Base-by-base conservation (phyloP, 2,329 filamentous ascomycete genomes). In the Dactylonectria macrodidyma region DNA sequence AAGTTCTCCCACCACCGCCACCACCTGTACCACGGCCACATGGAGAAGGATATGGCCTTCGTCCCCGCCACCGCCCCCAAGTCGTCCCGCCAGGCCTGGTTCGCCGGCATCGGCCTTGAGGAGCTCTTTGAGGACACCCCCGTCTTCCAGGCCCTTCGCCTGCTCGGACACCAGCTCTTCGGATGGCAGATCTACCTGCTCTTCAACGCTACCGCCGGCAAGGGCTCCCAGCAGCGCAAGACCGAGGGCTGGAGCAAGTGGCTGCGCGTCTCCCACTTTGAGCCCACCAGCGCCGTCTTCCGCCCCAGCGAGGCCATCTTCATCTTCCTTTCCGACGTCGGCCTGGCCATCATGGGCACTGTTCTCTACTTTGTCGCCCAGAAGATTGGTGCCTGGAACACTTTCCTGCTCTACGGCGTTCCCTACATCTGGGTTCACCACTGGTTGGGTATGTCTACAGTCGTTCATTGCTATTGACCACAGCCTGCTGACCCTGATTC, bases 381-480 rank as follows among this genome's bases (percentile, higher is more conserved):
- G 73, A 78, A 84, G 33, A 82, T 91, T n/a, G 90, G 89, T 44
- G 83, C 81, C 70, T 85, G 84, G 74, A 91, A 86, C 50, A 84
- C 90, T 16, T 81, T 87, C 62, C 81, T 90, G 52, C 81, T 91
- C 16, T 93, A 92, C 78, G 82, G 84, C 33, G 83, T 91, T 41
- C 91, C 91, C 16, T 93, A 91, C 79, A 77, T 92, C 67, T 92
- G 90, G 90, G 86, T 91, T 38, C 90, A 93, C 82, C 88, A 92
- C 84, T 93, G 90, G 90, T 85, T 93, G 61, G 86, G 87, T 89
- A 81, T 74, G 85, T 33, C 41, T 44, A 6, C 2, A n/a, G 16
- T 5, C n/a, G 14, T n/a, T 8, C n/a, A 14, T 8, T 54, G 7
- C 2, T 5, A 22, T 11, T 10, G 47, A 36, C 38, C 38, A 12